Base-by-base conservation (phyloP, 257 asterid species). In the Ilex aquifolium region DNA sequence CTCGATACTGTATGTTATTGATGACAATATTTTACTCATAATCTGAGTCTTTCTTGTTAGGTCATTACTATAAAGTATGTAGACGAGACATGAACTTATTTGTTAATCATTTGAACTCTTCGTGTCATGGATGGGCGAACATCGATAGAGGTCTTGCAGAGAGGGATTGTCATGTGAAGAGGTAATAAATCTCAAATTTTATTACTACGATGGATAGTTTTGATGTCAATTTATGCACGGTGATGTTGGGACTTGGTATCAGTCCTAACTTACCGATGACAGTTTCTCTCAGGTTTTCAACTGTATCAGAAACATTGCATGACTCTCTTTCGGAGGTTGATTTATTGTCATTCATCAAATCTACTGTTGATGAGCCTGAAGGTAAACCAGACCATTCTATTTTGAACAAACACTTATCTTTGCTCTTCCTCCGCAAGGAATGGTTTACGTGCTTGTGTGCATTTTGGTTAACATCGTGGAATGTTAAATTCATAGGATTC, bases 261-360 rank as follows among this genome's bases (percentile, higher is more conserved):
- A 21, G 27, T 21, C 27, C 27, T 81, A 67, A 85, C 82, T 79
- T 82, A 74, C 70, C 54, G 64, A 65, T 69, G 88, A 70, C 82
- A 80, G 92, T 82, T 76, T 61, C 68, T 83, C 82, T 74, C 98
- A 88, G 98, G 86, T 86, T 80, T 77, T 82, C 90, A 27, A 76
- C 95, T 44, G 59, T 74, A 44, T 56, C 88, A 32, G 64, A 74
- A 64, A 61, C 66, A 56, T 65, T 70, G 44, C 69, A 11, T 50
- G 65, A 73, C 63, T 60, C 44, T 53, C 72, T 55, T 44, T 54
- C 78, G 2, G 71, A 72, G 13, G 70, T 31, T 32, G 79, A 81
- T 67, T 66, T 87, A 30, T 57, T 82, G 53, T 80, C 92, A 46
- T 80, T 83, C 66, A 65, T 91, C 67, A 80, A 71, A 59, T 81